Evolutionary conservation across 2,329 filamentous ascomycete genomes (phyloP).

Genomic region (Talaromyces piceae): DNA sequence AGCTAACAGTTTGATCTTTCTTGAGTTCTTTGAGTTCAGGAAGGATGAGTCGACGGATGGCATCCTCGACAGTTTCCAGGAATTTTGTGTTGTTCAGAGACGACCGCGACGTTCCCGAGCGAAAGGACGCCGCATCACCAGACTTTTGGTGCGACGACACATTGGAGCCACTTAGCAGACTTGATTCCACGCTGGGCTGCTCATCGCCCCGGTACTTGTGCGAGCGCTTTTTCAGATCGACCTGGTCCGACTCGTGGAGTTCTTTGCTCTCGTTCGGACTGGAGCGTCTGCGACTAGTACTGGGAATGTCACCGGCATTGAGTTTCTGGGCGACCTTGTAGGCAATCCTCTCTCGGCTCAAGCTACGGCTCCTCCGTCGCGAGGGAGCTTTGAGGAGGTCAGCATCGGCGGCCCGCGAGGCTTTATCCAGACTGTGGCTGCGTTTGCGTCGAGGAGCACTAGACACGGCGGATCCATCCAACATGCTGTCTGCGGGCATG

Average conservation of each 20-base stretch:
- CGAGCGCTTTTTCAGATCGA: conserved; percentile 41
- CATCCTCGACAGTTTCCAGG: conserved; percentile 86
- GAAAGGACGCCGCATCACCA: conserved; percentile 51
- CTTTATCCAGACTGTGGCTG: conserved; percentile 45
- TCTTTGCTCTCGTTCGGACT: conserved; percentile 37
- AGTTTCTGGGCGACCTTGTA: conserved; percentile 64
- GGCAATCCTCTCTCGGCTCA: conserved; percentile 59
- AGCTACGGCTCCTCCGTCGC: conserved; percentile 53
- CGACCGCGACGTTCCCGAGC: conserved; percentile 53
- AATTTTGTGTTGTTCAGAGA: conserved; percentile 90
- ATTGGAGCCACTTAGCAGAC: conserved; percentile 51
- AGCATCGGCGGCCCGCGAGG: conserved; percentile 22
- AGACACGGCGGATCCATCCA: conserved; percentile 48
- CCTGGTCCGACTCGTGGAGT: conserved; percentile 36
- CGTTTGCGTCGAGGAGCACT: conserved; percentile 40
- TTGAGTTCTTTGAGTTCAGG: conserved; percentile 89
- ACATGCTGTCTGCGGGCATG: conserved; percentile 65
- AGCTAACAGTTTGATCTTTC: conserved; percentile 74
- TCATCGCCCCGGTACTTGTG: conserved; percentile 49
- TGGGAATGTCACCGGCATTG: conserved; percentile 40
- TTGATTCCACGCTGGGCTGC: conserved; percentile 52
- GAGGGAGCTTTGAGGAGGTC: conserved; percentile 53
- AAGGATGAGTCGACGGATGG: conserved; percentile 79
- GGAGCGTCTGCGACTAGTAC: conserved; percentile 35
- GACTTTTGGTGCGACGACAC: conserved; percentile 48